A percentile compares a stretch with the other conserved stretches of the same genome.
Conservation (phyloP, 1,284 basidiomycete genomes). For the Apiotrichum laibachii region DNA sequence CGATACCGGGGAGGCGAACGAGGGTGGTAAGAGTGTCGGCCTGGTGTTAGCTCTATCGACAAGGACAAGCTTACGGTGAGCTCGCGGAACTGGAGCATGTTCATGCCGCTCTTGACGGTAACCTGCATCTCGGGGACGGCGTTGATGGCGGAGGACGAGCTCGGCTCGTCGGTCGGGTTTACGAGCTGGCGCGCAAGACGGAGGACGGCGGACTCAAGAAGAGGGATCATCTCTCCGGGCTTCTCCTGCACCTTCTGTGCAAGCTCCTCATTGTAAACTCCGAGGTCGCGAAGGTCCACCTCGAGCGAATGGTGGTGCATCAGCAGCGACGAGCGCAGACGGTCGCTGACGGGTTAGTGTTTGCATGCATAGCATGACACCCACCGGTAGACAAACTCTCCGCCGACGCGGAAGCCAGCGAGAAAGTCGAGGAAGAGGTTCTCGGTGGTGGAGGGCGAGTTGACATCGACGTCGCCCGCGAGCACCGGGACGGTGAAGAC, state of each 20-base stretch:
- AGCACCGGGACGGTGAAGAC: slow-evolving; percentile 76
- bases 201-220: slow-evolving; percentile 84
- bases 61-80: slow-evolving; percentile 58
- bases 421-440: slow-evolving; percentile 79
- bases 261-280: slow-evolving; percentile 88
- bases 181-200: slow-evolving; percentile 76
- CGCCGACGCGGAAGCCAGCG: slow-evolving; percentile 77
- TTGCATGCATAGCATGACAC: slow-evolving; percentile 17
- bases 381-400: slow-evolving; percentile 83
- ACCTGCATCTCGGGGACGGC: slow-evolving; percentile 84
- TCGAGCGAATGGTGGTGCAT: slow-evolving; percentile 89
- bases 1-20: slow-evolving; percentile 95
- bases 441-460: slow-evolving; percentile 74
- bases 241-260: slow-evolving; percentile 85
- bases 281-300: slow-evolving; percentile 85
- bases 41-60: slow-evolving; percentile 35
- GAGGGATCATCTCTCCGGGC: slow-evolving; percentile 83
- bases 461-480: slow-evolving; percentile 58
- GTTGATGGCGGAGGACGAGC: slow-evolving; percentile 42
- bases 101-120: slow-evolving; percentile 80
- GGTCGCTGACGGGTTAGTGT: slow-evolving; percentile 62
- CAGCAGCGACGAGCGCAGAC: slow-evolving; percentile 81
- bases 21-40: slow-evolving; percentile 94
- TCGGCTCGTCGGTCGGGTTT: slow-evolving; percentile 62
- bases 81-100: slow-evolving; percentile 90